Conservation (phyloP, 768 basidiomycete genomes). For the Neoboletus magnificus region DNA sequence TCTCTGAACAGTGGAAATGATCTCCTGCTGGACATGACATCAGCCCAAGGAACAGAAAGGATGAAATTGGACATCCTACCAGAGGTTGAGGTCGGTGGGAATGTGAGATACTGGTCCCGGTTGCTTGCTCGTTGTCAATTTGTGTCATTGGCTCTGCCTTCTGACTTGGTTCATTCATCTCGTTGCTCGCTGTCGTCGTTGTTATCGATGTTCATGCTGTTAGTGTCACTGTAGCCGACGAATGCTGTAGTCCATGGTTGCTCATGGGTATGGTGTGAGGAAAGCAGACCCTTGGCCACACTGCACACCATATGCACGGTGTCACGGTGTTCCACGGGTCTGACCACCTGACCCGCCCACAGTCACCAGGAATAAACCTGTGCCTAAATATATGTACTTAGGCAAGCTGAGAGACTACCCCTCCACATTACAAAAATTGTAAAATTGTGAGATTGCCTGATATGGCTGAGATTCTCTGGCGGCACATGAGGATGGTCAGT, state of each 20-base stretch:
- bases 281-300: too few species aligned
- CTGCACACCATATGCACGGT: too few species aligned
- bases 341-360: too few species aligned
- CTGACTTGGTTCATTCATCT: conserved; percentile 30
- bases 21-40: conserved; percentile 39
- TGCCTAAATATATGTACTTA: too few species aligned
- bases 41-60: background rate
- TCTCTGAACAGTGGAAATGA: conserved; percentile 84
- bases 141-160: conserved; percentile 31
- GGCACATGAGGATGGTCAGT: too few species aligned
- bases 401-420: too few species aligned
- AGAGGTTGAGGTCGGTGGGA: conserved; percentile 22
- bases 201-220: conserved; percentile 9
- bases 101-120: conserved; percentile 25
- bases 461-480: too few species aligned
- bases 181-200: conserved; percentile 16
- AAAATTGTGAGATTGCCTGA: too few species aligned
- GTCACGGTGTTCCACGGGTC: too few species aligned
- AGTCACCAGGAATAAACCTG: too few species aligned
- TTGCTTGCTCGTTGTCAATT: conserved; percentile 26
- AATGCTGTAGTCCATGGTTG: conserved; percentile 9
- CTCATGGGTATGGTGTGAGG: too few species aligned
- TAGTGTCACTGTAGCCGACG: background rate
- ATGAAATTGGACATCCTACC: conserved; percentile 12
- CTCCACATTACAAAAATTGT: too few species aligned